A percentile compares a stretch with the other conserved stretches of the same genome.
Conservation (phyloP, 805 yeast genomes). For the Yarrowia osloensis region DNA sequence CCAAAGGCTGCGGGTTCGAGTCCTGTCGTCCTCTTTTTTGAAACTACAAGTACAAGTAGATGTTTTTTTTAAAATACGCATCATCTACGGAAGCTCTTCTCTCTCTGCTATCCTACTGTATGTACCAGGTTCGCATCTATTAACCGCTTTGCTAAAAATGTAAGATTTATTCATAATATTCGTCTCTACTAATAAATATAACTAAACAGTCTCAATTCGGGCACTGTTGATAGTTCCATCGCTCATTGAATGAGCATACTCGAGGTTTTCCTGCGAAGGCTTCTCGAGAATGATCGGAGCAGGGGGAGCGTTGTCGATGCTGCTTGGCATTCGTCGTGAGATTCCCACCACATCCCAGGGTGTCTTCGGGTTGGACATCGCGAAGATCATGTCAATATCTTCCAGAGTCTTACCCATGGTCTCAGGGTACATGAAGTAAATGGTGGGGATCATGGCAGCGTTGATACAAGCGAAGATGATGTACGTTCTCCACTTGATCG, state of each 20-base stretch:
- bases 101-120: no score
- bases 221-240: not conserved
- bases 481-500: constrained; percentile 6
- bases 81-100: no score
- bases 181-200: constrained; percentile 7
- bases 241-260: not conserved
- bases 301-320: constrained; percentile 29
- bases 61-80: no score
- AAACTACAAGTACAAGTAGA: no score
- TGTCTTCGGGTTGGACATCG: constrained; percentile 41
- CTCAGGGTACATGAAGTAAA: constrained; percentile 22
- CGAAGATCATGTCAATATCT: constrained; percentile 12
- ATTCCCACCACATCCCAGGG: constrained; percentile 50
- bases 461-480: constrained; percentile 17
- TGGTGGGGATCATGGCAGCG: constrained; percentile 21
- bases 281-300: constrained; percentile 10
- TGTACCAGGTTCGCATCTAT: no score
- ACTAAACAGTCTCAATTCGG: not conserved
- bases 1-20: constrained; percentile 30
- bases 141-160: no score
- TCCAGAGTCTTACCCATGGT: constrained; percentile 22
- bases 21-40: constrained; percentile 26
- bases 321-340: constrained; percentile 39
- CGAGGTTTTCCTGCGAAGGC: not conserved
- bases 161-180: not conserved